Percentiles rank a stretch among this genome's conserved stretches.
Conservation (phyloP, 2,329 filamentous ascomycete species). For the Catunica adiposa region DNA sequence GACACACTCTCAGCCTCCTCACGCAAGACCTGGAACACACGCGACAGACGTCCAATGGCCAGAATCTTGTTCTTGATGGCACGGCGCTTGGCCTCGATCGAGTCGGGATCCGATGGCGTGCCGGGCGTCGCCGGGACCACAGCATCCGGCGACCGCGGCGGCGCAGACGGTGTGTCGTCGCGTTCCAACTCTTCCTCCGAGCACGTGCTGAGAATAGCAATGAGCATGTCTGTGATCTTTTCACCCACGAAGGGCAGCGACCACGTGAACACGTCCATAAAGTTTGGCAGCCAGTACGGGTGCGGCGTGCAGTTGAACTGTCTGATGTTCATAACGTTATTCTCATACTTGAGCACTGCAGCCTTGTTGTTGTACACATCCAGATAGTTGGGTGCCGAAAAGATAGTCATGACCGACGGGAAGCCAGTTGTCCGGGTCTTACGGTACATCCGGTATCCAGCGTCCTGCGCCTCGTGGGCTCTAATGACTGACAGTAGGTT, state of each 20-base stretch:
- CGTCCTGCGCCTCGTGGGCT: constrained; percentile 95
- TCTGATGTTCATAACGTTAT: constrained; percentile 99
- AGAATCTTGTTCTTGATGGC: constrained; percentile 99
- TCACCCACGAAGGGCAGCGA: constrained; percentile 96
- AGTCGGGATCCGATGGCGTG: constrained; percentile 52
- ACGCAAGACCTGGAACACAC: constrained; percentile 94
- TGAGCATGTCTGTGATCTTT: constrained; percentile 99
- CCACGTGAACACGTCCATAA: constrained; percentile 99
- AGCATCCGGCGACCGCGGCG: constrained; percentile 49
- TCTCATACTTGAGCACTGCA: constrained; percentile 96
- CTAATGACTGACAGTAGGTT: constrained; percentile 93
- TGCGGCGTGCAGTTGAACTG: constrained; percentile 99
- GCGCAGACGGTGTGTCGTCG: constrained; percentile 54
- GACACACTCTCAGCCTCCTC: constrained; percentile 95
- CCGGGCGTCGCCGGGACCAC: constrained; percentile 16
- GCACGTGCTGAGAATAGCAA: constrained; percentile 93
- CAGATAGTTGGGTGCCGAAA: constrained; percentile 95
- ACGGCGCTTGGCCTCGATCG: constrained; percentile 81
- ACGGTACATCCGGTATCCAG: constrained; percentile 96
- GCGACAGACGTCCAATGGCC: constrained; percentile 86
- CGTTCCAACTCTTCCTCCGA: constrained; percentile 97
- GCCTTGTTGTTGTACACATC: constrained; percentile 99
- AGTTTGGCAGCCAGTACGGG: constrained; percentile 98
- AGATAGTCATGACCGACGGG: constrained; percentile 99
- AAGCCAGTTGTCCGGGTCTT: constrained; percentile 97